phyloP scores from a whole-genome alignment of 1,284 basidiomycete species.

The Quambalaria eucalypti region DNA sequence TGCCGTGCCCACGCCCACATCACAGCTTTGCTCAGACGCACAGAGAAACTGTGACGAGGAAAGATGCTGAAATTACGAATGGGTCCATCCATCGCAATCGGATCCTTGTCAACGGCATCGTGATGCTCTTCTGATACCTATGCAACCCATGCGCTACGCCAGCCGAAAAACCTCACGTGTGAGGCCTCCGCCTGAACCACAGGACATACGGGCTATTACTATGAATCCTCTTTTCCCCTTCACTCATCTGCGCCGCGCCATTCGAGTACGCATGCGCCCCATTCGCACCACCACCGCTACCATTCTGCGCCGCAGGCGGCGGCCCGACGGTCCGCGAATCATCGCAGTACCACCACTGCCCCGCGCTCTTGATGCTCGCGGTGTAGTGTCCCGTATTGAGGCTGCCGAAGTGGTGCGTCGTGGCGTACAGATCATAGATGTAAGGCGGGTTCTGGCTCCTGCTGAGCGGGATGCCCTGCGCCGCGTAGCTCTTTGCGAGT shows the following conservation, averaged over 20 bases:
- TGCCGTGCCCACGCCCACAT: too few relatives aligned
- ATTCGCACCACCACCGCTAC: too few relatives aligned
- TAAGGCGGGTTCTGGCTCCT: slow-evolving; percentile 41
- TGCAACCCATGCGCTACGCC: too few relatives aligned
- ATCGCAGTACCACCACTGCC: slow-evolving; percentile 42
- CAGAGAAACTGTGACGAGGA: too few relatives aligned
- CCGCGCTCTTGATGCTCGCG: slow-evolving; percentile 30
- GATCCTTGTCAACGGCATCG: too few relatives aligned
- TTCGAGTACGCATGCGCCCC: too few relatives aligned
- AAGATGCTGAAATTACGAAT: too few relatives aligned
- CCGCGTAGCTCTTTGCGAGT: slow-evolving; percentile 1
- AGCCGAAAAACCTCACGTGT: too few relatives aligned
- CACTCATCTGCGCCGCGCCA: neutral
- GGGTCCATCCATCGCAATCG: too few relatives aligned
- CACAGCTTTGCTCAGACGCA: too few relatives aligned
- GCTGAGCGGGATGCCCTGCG: slow-evolving; percentile 15
- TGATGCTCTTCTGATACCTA: too few relatives aligned
- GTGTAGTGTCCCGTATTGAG: slow-evolving; percentile 46
- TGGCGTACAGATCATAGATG: slow-evolving; percentile 49
- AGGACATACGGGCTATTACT: slow-evolving; percentile 37
- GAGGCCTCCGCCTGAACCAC: slow-evolving; percentile 29
- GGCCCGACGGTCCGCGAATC: slow-evolving; percentile 16
- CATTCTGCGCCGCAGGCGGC: too few relatives aligned
- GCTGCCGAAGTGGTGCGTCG: slow-evolving; percentile 47
- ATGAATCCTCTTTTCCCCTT: neutral